Base-by-base conservation (phyloP, 176 grass and related monocot genomes). In the Tillandsia fasciculata region DNA sequence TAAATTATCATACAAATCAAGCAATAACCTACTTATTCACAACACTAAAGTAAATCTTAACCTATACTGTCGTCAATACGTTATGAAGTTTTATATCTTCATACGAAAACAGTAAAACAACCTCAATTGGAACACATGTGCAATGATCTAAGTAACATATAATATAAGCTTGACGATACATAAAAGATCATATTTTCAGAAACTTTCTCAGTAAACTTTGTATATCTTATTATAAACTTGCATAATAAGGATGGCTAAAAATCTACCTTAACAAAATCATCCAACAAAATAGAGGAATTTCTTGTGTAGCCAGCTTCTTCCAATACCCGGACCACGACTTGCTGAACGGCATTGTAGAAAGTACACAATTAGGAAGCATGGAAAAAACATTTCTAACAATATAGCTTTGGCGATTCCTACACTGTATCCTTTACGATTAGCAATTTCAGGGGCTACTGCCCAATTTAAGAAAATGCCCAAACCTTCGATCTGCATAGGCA, bases 251-350 rank as follows among this genome's bases (percentile, higher is more conserved):
- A 17, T 54, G n/a, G 84, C 8, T 24, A 79, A 47, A 14, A 53
- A 1, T 64, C 8, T 83, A 96, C 86, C 86, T 88, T 83, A 27
- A 61, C 65, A 52, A 96, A 92, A 78, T 96, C 92, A 27, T 96
- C 81, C 33, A 91, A 68, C 26, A 78, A 81, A 23, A 89, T 81
- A 8, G 67, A 56, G 48, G 54, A 80, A 72, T 96, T 85, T 77
- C 64, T 87, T 26, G 74, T 58, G 50, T 96, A 91, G 13, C 88
- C 86, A 15, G 86, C 83, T 75, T 96, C 88, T 70, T 89, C 83
- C 58, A 96, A 70, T 18, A 96, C 83, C 76, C 83, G 78, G 72
- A 64, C 72, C 61, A 81, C 20, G 59, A 89, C 88, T 91, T 85
- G 57, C 92, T 89, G 79, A 65, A 81, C 75, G 26, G 42, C 4